Base-by-base conservation (phyloP, 768 basidiomycete species). In the Podaxis sp. region DNA sequence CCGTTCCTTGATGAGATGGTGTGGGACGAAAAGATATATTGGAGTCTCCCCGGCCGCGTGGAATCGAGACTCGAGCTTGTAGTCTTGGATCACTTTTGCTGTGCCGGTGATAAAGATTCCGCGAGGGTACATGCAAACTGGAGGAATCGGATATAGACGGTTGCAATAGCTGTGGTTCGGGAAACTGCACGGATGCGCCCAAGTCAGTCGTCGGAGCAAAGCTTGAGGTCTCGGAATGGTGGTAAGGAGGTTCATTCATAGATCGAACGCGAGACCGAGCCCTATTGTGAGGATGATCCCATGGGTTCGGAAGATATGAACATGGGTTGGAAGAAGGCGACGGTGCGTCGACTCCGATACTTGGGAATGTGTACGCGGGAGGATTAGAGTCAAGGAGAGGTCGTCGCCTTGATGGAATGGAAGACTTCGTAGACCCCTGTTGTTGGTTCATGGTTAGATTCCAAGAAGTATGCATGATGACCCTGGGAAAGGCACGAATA, bases 111-210 rank as follows among this genome's bases (percentile, higher is more conserved):
- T 72, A 66, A 12, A 70, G 66, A 8, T 63, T 56, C 15, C 66
- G 67, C 17, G 54, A 56, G 56, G 65, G 71, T 57, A 37, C 29
- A 33, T 65, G 69, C 64, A 63, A 71, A 49, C 58, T 68, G 61
- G 56, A 72, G 64, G 55, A 70, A 66, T 72, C 71, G 12, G 84
- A 85, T 5, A 71, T 66, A 17, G 83, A 78, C 57, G 82, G 80
- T 61, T 80, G 61, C 17, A 52, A 75, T 29, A 85, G 63, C 64
- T 82, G 80, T 12, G 85, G 80, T 52, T 88, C 83, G 25, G 85
- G 83, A 64, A 85, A 83, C 5, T 77, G 64, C 17, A 82, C 70
- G 11, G 54, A n/a, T 2, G 46, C 8, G 38, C 50, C 19, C 13
- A 38, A 40, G 25, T 33, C 29, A 24, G 33, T 51, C 24, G 15